Evolutionary conservation across 768 basidiomycete species (phyloP).

Genomic region (Suillus subaureus): DNA sequence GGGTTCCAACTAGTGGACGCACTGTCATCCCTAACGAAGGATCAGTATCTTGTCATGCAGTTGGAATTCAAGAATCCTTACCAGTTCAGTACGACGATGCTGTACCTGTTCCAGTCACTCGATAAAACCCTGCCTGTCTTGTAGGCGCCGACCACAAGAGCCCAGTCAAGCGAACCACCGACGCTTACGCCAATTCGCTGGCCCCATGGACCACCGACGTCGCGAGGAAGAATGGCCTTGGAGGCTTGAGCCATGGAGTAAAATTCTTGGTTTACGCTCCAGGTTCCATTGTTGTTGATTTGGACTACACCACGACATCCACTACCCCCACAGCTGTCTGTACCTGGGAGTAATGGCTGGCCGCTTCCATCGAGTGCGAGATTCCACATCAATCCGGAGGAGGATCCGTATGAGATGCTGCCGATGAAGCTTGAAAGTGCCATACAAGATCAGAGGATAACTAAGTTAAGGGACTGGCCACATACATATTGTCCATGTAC

Average conservation of each 20-base stretch:
- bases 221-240: constrained; percentile 72
- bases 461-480: constrained; percentile 3
- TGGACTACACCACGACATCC: constrained; percentile 71
- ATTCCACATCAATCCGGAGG: constrained; percentile 73
- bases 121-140: constrained; percentile 57
- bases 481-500: constrained; percentile 70
- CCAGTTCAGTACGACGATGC: constrained; percentile 77
- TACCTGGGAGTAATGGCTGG: constrained; percentile 64
- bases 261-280: constrained; percentile 74
- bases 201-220: constrained; percentile 66
- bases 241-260: constrained; percentile 77
- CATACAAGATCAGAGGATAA: constrained; percentile 17
- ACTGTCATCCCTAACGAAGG: constrained; percentile 45
- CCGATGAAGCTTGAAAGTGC: constrained; percentile 40
- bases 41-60: background rate
- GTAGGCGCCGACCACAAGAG: constrained; percentile 66
- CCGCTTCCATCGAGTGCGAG: constrained; percentile 66
- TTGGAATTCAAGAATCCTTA: constrained; percentile 13
- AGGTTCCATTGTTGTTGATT: constrained; percentile 64
- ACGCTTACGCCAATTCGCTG: constrained; percentile 68
- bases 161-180: constrained; percentile 56
- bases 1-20: constrained; percentile 56
- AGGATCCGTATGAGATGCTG: constrained; percentile 32
- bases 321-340: constrained; percentile 60
- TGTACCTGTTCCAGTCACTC: constrained; percentile 64